Evolutionary conservation across 2,329 filamentous ascomycete genomes (phyloP).

Genomic region (Nemania sp.): DNA sequence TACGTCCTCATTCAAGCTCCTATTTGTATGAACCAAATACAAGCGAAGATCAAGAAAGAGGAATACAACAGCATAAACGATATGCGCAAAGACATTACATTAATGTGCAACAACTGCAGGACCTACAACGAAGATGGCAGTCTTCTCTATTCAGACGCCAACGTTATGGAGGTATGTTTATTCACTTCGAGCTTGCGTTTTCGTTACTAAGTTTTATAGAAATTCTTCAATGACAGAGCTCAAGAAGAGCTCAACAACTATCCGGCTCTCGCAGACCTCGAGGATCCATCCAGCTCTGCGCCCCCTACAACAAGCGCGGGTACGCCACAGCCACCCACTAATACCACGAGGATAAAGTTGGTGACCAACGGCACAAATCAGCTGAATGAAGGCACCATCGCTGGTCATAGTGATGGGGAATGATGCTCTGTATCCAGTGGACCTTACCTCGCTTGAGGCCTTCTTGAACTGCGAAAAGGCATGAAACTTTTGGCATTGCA

Average conservation of each 20-base stretch:
- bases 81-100: conserved; percentile 78
- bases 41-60: conserved; percentile 93
- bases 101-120: conserved; percentile 88
- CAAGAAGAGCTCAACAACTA: conserved; percentile 59
- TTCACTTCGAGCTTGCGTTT: not conserved
- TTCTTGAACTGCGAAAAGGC: not conserved
- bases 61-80: conserved; percentile 84
- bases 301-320: conserved; percentile 62
- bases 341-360: conserved; percentile 71
- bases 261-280: conserved; percentile 60
- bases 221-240: conserved; percentile 60
- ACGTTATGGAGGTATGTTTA: conserved; percentile 80
- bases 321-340: conserved; percentile 66
- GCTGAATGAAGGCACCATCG: conserved; percentile 30
- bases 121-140: conserved; percentile 97
- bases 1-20: conserved; percentile 90
- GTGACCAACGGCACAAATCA: conserved; percentile 40
- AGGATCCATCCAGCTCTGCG: conserved; percentile 51
- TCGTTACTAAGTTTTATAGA: conserved; percentile 50
- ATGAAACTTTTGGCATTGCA: not conserved
- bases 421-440: conserved; percentile 11
- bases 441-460: not conserved
- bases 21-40: conserved; percentile 95
- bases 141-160: conserved; percentile 88
- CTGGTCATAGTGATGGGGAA: conserved; percentile 39